phyloP scores from a whole-genome alignment of 805 yeast species.

The Starmerella floricola region DNA sequence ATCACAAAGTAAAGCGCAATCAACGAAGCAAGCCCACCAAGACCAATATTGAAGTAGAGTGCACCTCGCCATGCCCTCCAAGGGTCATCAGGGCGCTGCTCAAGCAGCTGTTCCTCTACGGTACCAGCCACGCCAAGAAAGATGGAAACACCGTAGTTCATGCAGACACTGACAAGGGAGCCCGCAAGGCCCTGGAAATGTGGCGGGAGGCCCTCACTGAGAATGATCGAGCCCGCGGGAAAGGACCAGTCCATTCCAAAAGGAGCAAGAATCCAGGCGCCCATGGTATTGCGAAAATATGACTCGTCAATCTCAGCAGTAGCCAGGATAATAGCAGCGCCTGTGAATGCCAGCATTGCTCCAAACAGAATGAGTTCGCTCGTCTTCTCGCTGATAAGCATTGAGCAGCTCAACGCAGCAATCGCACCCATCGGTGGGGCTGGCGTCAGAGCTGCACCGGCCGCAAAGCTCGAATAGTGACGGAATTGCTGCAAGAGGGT shows the following conservation, averaged over 20 bases:
- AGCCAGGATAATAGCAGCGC: conserved; percentile 43
- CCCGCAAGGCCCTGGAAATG: conserved; percentile 69
- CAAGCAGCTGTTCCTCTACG: conserved; percentile 39
- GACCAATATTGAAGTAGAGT: conserved; percentile 48
- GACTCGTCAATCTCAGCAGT: conserved; percentile 46
- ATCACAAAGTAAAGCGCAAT: conserved; percentile 5
- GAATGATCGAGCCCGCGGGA: conserved; percentile 55
- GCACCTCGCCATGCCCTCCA: conserved; percentile 46
- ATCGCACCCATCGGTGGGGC: conserved; percentile 41
- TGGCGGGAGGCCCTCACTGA: conserved; percentile 47
- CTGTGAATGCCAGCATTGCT: conserved; percentile 43
- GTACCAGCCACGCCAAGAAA: conserved; percentile 59
- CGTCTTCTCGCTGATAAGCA: conserved; percentile 35
- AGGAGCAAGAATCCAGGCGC: conserved; percentile 42
- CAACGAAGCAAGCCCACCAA: conserved; percentile 40
- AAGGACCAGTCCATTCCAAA: conserved; percentile 72
- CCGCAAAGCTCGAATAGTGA: conserved; percentile 36
- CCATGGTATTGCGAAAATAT: conserved; percentile 47
- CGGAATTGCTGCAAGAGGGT: conserved; percentile 40
- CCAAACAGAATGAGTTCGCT: conserved; percentile 41
- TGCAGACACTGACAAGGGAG: conserved; percentile 53
- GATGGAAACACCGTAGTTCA: conserved; percentile 58
- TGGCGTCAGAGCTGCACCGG: conserved; percentile 38
- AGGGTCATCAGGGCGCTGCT: conserved; percentile 22
- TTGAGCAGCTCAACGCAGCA: conserved; percentile 45